Evolutionary conservation across 2,329 filamentous ascomycete genomes (phyloP), one percentile per base, ranked within the genome.

Genomic region (Alternaria ethzedia): DNA sequence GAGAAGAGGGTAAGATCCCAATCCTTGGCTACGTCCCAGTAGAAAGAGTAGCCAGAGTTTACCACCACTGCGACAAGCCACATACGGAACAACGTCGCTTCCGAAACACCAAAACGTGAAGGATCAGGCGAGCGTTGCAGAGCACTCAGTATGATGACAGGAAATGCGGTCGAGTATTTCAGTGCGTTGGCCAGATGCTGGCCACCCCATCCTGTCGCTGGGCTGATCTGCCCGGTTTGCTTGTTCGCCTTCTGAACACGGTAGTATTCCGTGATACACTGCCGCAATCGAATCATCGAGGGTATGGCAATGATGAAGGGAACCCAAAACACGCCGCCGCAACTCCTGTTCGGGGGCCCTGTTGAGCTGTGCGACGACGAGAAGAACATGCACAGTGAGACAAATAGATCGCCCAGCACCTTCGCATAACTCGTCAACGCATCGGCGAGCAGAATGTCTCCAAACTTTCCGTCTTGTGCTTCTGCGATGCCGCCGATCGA

Each of bases 21-120:
- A 84, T 99, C 96, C 82, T 94, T 96, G 59, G 93, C 87, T 28
- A 98, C 89, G 75, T 99, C 96, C 96, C 96, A 99, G 85, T 96
- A 99, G 83, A 98, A 98, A n/a, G 91, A 94, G 82, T 97, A 99
- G 47, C 91, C 84, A 13, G 93, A 96, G 80, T 99, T 97, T 72
- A 96, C 76, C 32, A 93, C 83, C 28, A 93, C 91, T 46, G 91
- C 91, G 36, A 86, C 81, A 28, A 96, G 83, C 87, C 87, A 85
- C 68, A 88, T 75, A 47, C 85, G 83, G 70, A 86, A 86, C 45
- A 89, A 78, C 0, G 82, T 82, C n/a, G 84, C 80, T 72, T 88
- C 85, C 46, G 84, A 86, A 71, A 87, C 82, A 51, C 85, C 82
- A 57, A 84, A 82, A 17, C 81, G 82, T 6, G 81, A 76, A 0